Evolutionary conservation across 73 alveolate genomes (phyloP).

Genomic region (Tetrahymena borealis): DNA sequence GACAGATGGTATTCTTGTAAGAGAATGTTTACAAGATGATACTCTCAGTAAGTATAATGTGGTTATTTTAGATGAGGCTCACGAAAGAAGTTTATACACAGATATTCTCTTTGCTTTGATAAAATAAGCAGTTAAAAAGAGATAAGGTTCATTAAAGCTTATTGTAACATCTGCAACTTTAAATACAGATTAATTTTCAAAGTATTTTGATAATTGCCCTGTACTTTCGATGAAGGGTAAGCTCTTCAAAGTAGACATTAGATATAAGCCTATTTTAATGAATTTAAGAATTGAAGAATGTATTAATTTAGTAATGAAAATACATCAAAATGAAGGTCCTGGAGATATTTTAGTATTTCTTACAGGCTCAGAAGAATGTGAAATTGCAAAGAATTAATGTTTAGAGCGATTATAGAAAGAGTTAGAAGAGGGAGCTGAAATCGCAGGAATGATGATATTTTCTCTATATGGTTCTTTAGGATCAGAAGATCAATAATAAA

Average conservation of each 20-base stretch:
- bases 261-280: conserved; percentile 39
- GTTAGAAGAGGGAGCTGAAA: conserved; percentile 46
- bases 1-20: conserved; percentile 94
- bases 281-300: conserved; percentile 58
- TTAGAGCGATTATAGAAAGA: conserved; percentile 50
- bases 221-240: conserved; percentile 62
- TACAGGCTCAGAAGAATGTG: conserved; percentile 97
- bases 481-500: conserved; percentile 71
- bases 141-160: conserved; percentile 65
- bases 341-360: conserved; percentile 94
- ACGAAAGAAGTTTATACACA: conserved; percentile 87
- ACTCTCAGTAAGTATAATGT: conserved; percentile 66
- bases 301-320: conserved; percentile 82
- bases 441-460: conserved; percentile 15
- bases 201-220: conserved; percentile 65
- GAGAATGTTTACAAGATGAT: conserved; percentile 87
- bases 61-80: conserved; percentile 94
- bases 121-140: conserved; percentile 64
- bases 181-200: conserved; percentile 59
- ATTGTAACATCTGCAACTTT: conserved; percentile 87
- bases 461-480: conserved; percentile 67
- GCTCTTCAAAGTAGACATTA: conserved; percentile 60
- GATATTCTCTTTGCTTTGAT: conserved; percentile 90
- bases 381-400: conserved; percentile 64
- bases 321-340: conserved; percentile 90